phyloP scores from a whole-genome alignment of 371 early-diverging fungal genomes.

The Parasitella parasitica region DNA sequence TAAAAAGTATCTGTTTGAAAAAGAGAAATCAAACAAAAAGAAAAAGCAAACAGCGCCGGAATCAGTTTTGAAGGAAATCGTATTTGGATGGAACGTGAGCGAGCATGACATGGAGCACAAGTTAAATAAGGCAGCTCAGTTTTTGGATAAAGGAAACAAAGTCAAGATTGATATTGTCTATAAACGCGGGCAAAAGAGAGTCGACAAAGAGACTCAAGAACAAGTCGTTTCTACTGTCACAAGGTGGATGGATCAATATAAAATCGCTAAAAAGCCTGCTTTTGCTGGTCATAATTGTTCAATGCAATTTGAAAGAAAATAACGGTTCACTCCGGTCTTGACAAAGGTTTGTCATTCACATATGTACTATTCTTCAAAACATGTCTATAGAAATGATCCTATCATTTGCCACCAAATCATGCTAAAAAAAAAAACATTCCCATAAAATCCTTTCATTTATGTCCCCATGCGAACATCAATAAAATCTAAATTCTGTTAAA shows the following conservation, averaged over 20 bases:
- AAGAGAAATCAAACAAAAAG: conserved; percentile 50
- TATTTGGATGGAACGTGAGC: conserved; percentile 61
- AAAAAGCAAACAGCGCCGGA: conserved; percentile 47
- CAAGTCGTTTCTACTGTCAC: conserved; percentile 22
- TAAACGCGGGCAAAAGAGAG: conserved; percentile 46
- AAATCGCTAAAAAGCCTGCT: conserved; percentile 30
- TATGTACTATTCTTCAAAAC: no score
- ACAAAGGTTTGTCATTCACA: no score
- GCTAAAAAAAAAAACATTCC: no score
- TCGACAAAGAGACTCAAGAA: conserved; percentile 20
- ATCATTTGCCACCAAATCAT: no score
- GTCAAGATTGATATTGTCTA: conserved; percentile 57
- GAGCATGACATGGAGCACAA: conserved; percentile 61
- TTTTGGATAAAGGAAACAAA: conserved; percentile 60
- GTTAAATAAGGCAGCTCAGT: conserved; percentile 47
- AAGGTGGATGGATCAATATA: conserved; percentile 27
- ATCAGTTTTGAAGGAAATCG: conserved; percentile 51
- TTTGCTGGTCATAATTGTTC: conserved; percentile 33
- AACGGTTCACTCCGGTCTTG: no score
- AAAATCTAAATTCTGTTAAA: no score
- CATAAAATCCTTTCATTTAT: no score
- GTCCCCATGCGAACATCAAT: no score
- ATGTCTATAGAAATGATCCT: no score
- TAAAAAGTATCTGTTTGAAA: conserved; percentile 54
- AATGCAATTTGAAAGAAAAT: conserved; percentile 39